Evolutionary conservation across 2,329 filamentous ascomycete species (phyloP).

Genomic region (Cytospora mali): DNA sequence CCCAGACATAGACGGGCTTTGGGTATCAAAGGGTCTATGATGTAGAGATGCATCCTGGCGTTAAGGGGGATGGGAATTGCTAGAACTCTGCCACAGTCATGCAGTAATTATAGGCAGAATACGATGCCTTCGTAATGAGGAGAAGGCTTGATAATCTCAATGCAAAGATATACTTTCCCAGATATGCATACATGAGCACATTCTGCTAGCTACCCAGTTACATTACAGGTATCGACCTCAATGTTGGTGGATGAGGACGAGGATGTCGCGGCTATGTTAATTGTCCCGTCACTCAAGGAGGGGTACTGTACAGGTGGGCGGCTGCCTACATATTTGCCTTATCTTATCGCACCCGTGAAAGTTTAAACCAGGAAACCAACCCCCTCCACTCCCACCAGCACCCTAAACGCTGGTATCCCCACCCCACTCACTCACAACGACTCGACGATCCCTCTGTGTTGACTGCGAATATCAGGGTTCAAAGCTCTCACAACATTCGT

Average conservation of each 20-base stretch:
- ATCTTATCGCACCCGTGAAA: constrained; percentile 22
- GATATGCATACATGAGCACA: too few relatives aligned
- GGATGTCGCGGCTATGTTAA: too few relatives aligned
- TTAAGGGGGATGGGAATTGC: constrained; percentile 11
- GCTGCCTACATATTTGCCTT: background rate
- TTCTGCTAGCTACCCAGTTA: too few relatives aligned
- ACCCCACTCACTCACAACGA: background rate
- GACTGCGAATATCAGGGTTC: background rate
- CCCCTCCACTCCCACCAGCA: background rate
- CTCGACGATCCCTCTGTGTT: background rate
- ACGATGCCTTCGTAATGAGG: background rate
- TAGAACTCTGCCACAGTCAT: constrained; percentile 14
- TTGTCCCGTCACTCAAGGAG: too few relatives aligned
- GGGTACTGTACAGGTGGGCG: too few relatives aligned
- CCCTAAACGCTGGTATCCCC: background rate
- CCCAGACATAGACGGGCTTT: constrained; percentile 23
- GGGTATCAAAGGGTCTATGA: constrained; percentile 24
- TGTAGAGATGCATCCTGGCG: constrained; percentile 22
- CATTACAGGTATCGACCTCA: too few relatives aligned
- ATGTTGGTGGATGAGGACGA: too few relatives aligned
- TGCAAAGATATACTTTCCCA: background rate
- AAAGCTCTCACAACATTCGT: background rate
- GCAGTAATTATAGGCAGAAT: constrained; percentile 14
- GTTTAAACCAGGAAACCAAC: background rate
- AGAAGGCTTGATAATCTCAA: background rate